phyloP scores from a whole-genome alignment of 257 asterid genomes.

The Solanum clarkiae region DNA sequence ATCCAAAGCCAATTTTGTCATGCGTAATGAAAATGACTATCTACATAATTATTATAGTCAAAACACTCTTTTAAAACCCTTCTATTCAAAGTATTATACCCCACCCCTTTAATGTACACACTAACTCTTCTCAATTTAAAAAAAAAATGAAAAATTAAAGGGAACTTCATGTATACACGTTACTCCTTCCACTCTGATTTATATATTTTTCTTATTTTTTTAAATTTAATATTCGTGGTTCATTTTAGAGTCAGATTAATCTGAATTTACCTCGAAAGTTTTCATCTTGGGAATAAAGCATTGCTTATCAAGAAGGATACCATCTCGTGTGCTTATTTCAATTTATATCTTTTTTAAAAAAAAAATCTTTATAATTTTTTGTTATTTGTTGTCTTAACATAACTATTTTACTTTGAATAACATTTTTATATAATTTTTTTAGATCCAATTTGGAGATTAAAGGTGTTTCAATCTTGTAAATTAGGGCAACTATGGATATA shows the following conservation, averaged over 20 bases:
- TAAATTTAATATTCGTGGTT: too few relatives aligned
- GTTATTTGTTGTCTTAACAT: background rate
- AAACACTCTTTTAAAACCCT: background rate
- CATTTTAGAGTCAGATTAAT: background rate
- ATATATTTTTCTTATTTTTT: background rate
- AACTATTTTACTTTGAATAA: background rate
- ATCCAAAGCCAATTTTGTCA: background rate
- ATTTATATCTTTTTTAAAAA: too few relatives aligned
- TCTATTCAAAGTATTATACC: background rate
- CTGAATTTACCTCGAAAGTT: too few relatives aligned
- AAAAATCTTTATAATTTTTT: too few relatives aligned
- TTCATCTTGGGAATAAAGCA: too few relatives aligned
- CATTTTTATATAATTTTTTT: too few relatives aligned
- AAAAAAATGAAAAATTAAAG: background rate
- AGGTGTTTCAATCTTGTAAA: too few relatives aligned
- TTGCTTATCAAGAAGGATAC: too few relatives aligned
- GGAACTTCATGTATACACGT: background rate
- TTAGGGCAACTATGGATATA: too few relatives aligned
- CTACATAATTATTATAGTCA: background rate
- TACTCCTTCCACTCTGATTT: background rate
- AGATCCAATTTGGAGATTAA: too few relatives aligned
- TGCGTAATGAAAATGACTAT: background rate
- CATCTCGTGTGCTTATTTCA: background rate
- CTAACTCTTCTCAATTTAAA: background rate
- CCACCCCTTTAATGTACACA: background rate